phyloP scores from a whole-genome alignment of 1,139 yeast genomes.

The Pichia sp. region DNA sequence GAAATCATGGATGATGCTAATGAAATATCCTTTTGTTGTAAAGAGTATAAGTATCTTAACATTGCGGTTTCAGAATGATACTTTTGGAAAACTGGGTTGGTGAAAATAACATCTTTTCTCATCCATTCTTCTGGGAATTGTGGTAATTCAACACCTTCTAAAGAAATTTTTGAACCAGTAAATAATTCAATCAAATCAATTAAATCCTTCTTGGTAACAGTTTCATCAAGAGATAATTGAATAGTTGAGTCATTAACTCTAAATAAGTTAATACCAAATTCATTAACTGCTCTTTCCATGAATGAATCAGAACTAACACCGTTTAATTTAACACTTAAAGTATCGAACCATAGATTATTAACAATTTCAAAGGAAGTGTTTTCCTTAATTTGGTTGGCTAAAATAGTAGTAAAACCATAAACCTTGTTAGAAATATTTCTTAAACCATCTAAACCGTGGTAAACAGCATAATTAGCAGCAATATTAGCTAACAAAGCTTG shows the following conservation, averaged over 20 bases:
- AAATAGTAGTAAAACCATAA: constrained; percentile 64
- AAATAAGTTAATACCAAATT: constrained; percentile 69
- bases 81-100: constrained; percentile 74
- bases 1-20: constrained; percentile 96
- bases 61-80: constrained; percentile 93
- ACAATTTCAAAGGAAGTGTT: constrained; percentile 43
- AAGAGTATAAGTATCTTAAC: constrained; percentile 79
- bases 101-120: constrained; percentile 60
- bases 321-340: constrained; percentile 61
- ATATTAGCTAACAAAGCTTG: constrained; percentile 94
- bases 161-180: constrained; percentile 31
- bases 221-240: constrained; percentile 80
- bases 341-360: constrained; percentile 72
- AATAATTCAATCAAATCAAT: constrained; percentile 52
- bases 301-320: constrained; percentile 50
- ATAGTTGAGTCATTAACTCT: constrained; percentile 58
- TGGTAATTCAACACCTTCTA: constrained; percentile 37
- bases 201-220: constrained; percentile 63
- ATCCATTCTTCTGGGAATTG: constrained; percentile 46
- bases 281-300: constrained; percentile 49
- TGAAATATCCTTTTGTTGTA: constrained; percentile 86
- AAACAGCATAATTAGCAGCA: constrained; percentile 92
- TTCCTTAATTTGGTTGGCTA: constrained; percentile 52
- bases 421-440: constrained; percentile 72
- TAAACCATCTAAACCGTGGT: constrained; percentile 93